Base-by-base conservation (phyloP, 1,284 basidiomycete genomes). In the Tylopilus sp. region DNA sequence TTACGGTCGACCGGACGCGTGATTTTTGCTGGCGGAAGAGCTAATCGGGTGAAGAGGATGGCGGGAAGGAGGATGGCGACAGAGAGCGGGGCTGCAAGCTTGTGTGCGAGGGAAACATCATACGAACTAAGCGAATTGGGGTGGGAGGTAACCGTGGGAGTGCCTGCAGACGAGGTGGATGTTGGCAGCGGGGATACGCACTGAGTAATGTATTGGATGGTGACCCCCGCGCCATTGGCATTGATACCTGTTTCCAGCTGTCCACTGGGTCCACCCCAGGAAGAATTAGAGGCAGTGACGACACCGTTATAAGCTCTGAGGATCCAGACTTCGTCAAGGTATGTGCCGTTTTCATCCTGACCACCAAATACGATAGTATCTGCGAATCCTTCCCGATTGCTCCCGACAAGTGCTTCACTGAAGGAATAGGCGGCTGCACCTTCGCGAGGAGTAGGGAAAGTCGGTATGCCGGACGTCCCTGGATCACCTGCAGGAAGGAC, bases 351-450 rank as follows among this genome's bases (percentile, higher is more conserved):
- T 30, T 72, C 70, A 63, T 88, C 85, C 56, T 77, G 75, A 23
- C 88, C 88, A 39, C 88, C 88, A 58, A 87, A 91, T 11, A 91
- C 78, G 41, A 91, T 75, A n/a, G 79, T 85, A 60, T 91, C 89
- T 23, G 85, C 74, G 29, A 76, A 78, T n/a, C 60, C 58, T 29
- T 60, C 64, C 19, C 76, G 72, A 31, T 74, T 68, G 9, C 59
- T 56, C 8, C 87, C 86, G 13, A 86, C 81, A 9, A 89, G 72
- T 2, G 77, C 73, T 42, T 66, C 54, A 15, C 61, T 55, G 55
- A 70, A 81, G 5, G 84, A 78, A 35, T 88, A 63, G 2, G 78
- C 82, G n/a, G 75, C 77, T 23, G 86, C 81, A 21, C 88, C 88
- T 64, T 84, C 74, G 41, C 88, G 81, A 41, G 84, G 79, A 30